Base-by-base conservation (phyloP, 192 early-diverging fungal genomes). In the Backusella mclennaniae region DNA sequence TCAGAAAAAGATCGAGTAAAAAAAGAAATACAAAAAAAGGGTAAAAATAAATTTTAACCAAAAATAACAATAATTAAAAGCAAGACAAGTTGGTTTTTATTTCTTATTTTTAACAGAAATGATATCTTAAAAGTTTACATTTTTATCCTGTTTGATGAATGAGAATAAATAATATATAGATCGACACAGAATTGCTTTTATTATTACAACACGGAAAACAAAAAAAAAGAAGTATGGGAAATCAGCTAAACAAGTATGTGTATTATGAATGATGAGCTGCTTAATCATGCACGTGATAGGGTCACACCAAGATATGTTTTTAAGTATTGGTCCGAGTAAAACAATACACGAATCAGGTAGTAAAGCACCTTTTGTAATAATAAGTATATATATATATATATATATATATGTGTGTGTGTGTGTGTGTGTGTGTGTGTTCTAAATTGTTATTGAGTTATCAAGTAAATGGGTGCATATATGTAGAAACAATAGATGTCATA, bases 1-100 rank as follows among this genome's bases (percentile, higher is more conserved):
- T 23, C 53, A 59, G 53, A 59, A 9, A 59, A 26, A 59, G 53
- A 59, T 21, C 2, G 11, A 59, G 11, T 23, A 59, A 59, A 59
- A 59, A 59, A 59, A 26, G 9, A 59, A 53, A 53, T 21, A 0
- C 7, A 21, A 53, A 26, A 59, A 59, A 63, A 63, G 9, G n/a
- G 56, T 63, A 63, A 63, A 63, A 63, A 63, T 63, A 63, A 63
- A 63, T 14, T 63, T 63, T 63, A 63, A 11, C 56, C 56, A 63
- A 63, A 63, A 63, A 63, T 63, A 63, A 29, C 9, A 63, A 29
- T 29, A 29, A 29, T 63, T 63, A 29, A 63, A 63, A 63, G 56
- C 56, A 63, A 63, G 56, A 63, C 23, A 23, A 15, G 56, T 63
- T 63, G 2, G 26, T 5, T 56, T 56, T 12, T 63, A 26, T 26